Evolutionary conservation across 768 basidiomycete species (phyloP), one percentile per base, ranked within the genome.

Genomic region (Panaeolus papilionaceus): DNA sequence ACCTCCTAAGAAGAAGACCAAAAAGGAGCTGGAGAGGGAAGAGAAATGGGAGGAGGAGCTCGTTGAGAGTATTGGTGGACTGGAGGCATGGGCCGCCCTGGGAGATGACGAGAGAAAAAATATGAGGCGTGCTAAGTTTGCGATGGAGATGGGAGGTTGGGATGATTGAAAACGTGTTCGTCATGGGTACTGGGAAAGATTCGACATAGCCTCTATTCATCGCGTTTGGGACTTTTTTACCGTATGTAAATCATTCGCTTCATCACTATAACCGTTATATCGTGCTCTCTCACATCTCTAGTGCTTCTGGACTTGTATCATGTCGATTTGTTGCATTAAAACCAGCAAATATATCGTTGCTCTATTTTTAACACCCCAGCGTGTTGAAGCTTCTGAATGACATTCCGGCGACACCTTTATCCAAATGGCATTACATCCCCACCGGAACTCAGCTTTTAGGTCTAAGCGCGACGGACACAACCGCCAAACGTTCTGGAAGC

Each of bases 11-110:
- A 92, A 89, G 79, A 94, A 94, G 81, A 89, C 87, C 63, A 93
- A 93, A 82, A 94, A 93, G 75, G 87, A 92, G 77, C 77, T 91
- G 26, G 86, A 89, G 72, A 78, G 86, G 73, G 92, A 94, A 77
- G 92, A 94, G 75, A 85, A 84, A 72, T 93, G 93, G 85, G 92
- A 93, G 74, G 87, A 92, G 75, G 92, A 94, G 78, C 77, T 94
- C 66, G 82, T 90, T 28, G 92, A 94, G 69, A 88, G 82, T 49
- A 80, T 91, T 3, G 91, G 92, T 11, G 92, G 92, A 18, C 86
- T 91, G 79, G 83, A 84, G 39, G 84, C 81, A 40, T 88, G 86
- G 85, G 80, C 81, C 40, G 78, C 76, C 23, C 77, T 86, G 78
- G 78, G 76, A 38, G 85, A 86, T 75, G 78, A 77, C 62, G 85